Evolutionary conservation across 331 rosid genomes (phyloP), one percentile per base, ranked within the genome.

Genomic region (Arachis monticola): DNA sequence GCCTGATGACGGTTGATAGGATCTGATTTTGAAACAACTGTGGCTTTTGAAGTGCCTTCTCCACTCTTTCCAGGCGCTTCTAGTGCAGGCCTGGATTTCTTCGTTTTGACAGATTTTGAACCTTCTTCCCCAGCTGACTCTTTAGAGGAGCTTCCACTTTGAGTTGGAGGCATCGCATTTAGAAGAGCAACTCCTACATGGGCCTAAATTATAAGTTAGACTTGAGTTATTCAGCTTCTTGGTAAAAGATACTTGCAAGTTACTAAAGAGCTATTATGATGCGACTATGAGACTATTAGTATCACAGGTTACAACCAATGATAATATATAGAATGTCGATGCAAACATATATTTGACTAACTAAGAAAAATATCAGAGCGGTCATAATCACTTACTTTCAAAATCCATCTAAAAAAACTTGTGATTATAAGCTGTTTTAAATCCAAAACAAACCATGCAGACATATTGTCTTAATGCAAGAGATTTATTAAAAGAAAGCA

Each of bases 141-240:
- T 55, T 82, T 74, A 38, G 90, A 53, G 52, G 88, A 45, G 51
- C 65, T 88, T 46, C 85, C 83, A 60, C 85, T 83, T 82, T 82
- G 86, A 77, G 81, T 66, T 31, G 99, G 99, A 69, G 93, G 91
- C 51, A 87, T 69, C 1, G 93, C 98, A 79, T 95, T 95, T 79
- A 95, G 79, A 60, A 95, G 86, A 77, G 98, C 99, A 78, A 95
- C 89, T 69, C 99, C 99, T 17, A 92, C 99, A 64, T 95, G 86
- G 69, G 99, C 98, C 98, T 94, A 88, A 69, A 72, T 84, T 60
- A 86, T 63, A 78, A 75, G 76, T 83, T 71, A 78, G 72, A 13
- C 31, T 71, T 35, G 3, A 60, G 61, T 68, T 17, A 22, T 60
- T 55, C 61, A 65, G 72, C 78, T 55, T 61, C 67, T 79, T 17